These are phyloP conservation scores for Chytriomyces sp. DNA, from an alignment of 192 early-diverging fungal genomes.

Conservation along the genomic window DNA sequence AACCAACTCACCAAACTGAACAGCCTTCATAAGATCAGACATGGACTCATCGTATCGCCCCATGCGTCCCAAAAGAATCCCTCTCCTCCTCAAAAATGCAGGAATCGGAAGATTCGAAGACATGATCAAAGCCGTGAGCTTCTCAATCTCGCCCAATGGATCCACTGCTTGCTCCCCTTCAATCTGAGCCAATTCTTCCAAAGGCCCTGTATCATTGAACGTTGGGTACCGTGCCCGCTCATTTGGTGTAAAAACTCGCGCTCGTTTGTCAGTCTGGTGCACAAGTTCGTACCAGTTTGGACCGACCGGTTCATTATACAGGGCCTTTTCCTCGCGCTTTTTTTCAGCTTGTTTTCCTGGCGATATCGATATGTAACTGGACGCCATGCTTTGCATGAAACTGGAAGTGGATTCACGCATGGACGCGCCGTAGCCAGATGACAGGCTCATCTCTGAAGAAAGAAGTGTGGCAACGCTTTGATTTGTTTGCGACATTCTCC, in stretches of 20 bases:
- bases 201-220: constrained; percentile 43
- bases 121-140: constrained; percentile 44
- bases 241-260: constrained; percentile 31
- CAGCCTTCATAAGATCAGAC: constrained; percentile 52
- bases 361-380: not conserved
- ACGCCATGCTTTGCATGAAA: not conserved
- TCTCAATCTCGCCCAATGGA: constrained; percentile 41
- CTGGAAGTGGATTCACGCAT: constrained; percentile 7
- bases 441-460: constrained; percentile 5
- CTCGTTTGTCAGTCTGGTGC: constrained; percentile 40
- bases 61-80: constrained; percentile 44
- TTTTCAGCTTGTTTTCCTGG: not conserved
- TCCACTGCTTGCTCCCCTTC: constrained; percentile 33
- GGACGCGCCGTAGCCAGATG: not conserved
- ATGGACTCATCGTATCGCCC: constrained; percentile 46
- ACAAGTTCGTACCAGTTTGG: constrained; percentile 44
- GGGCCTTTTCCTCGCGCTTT: constrained; percentile 22
- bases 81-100: constrained; percentile 48
- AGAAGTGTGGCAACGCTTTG: constrained; percentile 20
- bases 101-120: constrained; percentile 48
- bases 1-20: constrained; percentile 47
- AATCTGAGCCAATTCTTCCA: constrained; percentile 28
- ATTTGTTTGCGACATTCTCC: constrained; percentile 13
- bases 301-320: constrained; percentile 15
- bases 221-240: constrained; percentile 54